Conservation (phyloP, 495 filamentous ascomycete genomes). For the Penicillium subrubescens region DNA sequence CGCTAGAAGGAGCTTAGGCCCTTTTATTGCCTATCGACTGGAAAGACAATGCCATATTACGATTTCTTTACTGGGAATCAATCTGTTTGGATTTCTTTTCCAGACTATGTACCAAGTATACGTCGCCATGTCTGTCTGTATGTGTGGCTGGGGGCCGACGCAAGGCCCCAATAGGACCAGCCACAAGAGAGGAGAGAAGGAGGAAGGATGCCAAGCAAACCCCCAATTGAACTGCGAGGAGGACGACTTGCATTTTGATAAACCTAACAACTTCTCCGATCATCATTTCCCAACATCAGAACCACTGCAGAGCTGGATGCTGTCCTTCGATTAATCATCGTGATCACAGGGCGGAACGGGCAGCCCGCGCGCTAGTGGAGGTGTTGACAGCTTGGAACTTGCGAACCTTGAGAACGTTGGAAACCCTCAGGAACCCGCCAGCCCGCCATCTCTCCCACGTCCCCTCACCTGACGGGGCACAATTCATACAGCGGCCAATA, state of each 20-base stretch:
- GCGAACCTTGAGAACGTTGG: slow-evolving; percentile 14
- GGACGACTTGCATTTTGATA: background rate
- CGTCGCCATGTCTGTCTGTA: background rate
- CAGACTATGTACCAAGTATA: background rate
- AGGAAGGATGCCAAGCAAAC: slow-evolving; percentile 4
- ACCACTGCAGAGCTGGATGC: background rate
- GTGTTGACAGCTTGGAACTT: slow-evolving; percentile 43
- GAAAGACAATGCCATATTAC: background rate
- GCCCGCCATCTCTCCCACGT: slow-evolving; percentile 6
- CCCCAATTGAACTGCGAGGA: background rate
- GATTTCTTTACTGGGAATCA: background rate
- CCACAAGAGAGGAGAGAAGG: background rate
- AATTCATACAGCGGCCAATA: slow-evolving; percentile 24
- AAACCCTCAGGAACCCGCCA: background rate
- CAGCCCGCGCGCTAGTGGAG: slow-evolving; percentile 34
- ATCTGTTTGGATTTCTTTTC: background rate
- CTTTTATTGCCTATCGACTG: too few relatives aligned
- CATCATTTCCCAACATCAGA: background rate
- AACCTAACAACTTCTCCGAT: background rate
- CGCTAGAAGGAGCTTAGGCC: background rate
- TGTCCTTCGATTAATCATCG: slow-evolving; percentile 32
- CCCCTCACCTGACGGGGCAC: background rate
- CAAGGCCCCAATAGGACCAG: background rate
- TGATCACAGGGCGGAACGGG: slow-evolving; percentile 22
- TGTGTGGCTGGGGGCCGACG: background rate